phyloP scores from a whole-genome alignment of 2,329 filamentous ascomycete genomes.

The Huntiella omanensis region DNA sequence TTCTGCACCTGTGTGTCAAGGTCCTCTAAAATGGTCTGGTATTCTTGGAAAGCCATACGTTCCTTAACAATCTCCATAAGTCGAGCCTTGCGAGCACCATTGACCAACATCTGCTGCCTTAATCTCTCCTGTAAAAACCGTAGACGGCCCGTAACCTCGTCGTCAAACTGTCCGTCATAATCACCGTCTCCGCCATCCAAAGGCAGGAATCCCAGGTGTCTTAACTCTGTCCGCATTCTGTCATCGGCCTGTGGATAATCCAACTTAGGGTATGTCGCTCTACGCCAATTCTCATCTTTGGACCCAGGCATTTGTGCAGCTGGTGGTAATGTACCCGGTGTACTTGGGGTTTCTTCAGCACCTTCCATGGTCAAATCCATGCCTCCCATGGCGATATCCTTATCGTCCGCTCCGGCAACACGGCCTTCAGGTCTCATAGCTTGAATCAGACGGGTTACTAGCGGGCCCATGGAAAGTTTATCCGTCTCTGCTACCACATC shows the following conservation, averaged over 20 bases:
- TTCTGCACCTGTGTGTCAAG: slow-evolving; percentile 87
- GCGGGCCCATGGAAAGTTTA: slow-evolving; percentile 69
- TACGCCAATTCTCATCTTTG: slow-evolving; percentile 58
- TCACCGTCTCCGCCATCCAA: slow-evolving; percentile 44
- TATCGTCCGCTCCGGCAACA: slow-evolving; percentile 35
- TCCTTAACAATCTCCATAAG: slow-evolving; percentile 77
- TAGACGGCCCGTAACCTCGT: slow-evolving; percentile 79
- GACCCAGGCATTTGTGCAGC: slow-evolving; percentile 69
- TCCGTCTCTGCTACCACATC: slow-evolving; percentile 80
- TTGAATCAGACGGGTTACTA: slow-evolving; percentile 65
- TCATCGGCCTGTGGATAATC: slow-evolving; percentile 81
- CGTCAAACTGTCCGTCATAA: slow-evolving; percentile 79
- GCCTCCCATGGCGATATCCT: slow-evolving; percentile 24
- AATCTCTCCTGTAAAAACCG: slow-evolving; percentile 70
- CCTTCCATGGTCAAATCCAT: neutral
- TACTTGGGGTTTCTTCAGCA: slow-evolving; percentile 19
- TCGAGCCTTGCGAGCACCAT: slow-evolving; percentile 76
- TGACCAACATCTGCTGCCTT: slow-evolving; percentile 65
- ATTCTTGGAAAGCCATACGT: slow-evolving; percentile 90
- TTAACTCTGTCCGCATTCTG: slow-evolving; percentile 75
- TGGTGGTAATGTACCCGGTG: slow-evolving; percentile 30
- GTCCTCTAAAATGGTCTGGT: slow-evolving; percentile 90
- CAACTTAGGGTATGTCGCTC: slow-evolving; percentile 52
- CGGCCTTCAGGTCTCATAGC: slow-evolving; percentile 62
- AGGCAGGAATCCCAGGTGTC: slow-evolving; percentile 73